A percentile compares a stretch with the other conserved stretches of the same genome.
Conservation (phyloP, 1,284 basidiomycete genomes). For the Vanrija sp. region DNA sequence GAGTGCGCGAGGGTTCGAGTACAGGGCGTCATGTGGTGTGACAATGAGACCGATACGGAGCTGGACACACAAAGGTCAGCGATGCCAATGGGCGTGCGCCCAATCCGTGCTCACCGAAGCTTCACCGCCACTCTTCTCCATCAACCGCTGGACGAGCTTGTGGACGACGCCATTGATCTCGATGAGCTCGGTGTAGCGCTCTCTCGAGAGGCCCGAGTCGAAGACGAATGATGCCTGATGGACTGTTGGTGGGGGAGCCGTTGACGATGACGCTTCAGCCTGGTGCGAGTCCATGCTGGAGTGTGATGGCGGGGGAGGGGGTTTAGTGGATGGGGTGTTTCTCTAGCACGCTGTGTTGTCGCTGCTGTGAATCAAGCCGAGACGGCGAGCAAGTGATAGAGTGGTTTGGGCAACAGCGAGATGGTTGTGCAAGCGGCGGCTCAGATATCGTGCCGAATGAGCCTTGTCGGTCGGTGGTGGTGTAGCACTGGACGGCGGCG, state of each 20-base stretch:
- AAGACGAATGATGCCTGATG: slow-evolving; percentile 38
- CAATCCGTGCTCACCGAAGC: slow-evolving; percentile 24
- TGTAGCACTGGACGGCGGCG: too few species aligned
- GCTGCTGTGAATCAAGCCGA: background rate
- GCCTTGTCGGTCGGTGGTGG: too few species aligned
- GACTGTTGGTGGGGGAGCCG: slow-evolving; percentile 8
- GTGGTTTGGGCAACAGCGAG: background rate
- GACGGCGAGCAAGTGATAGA: background rate
- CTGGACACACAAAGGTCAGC: slow-evolving; percentile 2
- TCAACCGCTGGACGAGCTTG: slow-evolving; percentile 38
- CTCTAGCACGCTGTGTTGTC: background rate
- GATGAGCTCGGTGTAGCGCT: slow-evolving; percentile 35
- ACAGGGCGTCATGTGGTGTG: slow-evolving; percentile 16
- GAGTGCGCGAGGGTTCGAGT: slow-evolving; percentile 14
- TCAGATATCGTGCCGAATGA: background rate
- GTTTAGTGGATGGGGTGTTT: background rate
- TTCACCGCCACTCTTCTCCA: slow-evolving; percentile 41
- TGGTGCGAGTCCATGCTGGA: slow-evolving; percentile 22
- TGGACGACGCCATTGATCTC: slow-evolving; percentile 38
- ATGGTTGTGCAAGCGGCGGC: background rate
- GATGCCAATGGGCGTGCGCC: background rate
- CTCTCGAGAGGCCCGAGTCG: slow-evolving; percentile 32
- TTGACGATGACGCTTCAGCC: slow-evolving; percentile 36
- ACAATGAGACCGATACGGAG: slow-evolving; percentile 19
- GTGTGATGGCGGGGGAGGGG: background rate